Evolutionary conservation across 495 filamentous ascomycete genomes (phyloP), one percentile per base, ranked within the genome.

Genomic region (Chaetomium tenue): DNA sequence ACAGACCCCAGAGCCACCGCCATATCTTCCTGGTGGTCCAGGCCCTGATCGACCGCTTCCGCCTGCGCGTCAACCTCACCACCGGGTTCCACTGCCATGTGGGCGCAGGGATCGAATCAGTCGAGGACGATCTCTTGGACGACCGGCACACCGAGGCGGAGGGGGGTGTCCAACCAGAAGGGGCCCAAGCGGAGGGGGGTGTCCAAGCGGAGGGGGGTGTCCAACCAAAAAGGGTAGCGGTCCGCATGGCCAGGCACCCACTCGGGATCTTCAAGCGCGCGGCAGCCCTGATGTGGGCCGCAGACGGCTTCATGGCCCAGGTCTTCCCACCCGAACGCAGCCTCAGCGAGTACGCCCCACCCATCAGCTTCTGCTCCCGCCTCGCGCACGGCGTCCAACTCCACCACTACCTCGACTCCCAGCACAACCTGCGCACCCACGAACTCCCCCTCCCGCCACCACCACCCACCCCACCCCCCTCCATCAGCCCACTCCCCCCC

Each of bases 201-300:
- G 28, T 30, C 28, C 28, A 30, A 30, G 6, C 28, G 28, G 28
- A 30, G 2, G 28, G 28, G 28, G 2, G 28, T 2, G 28, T n/a
- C n/a, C n/a, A n/a, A n/a, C n/a, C n/a, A n/a, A n/a, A n/a, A n/a
- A n/a, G 28, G 28, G 28, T 6, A 3, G 28, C 28, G 22, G 4
- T n/a, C 4, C 30, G n/a, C 2, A 42, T 28, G 2, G 28, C 18
- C 8, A 58, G 53, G 25, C 55, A 58, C 47, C 11, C 16, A 1
- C 47, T 62, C 15, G 6, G 50, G 12, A 20, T 37, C 26, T 16
- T 63, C 20, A 51, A 56, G 48, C 22, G 60, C 2, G 65, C 65
- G 2, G 65, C 55, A 3, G 65, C 60, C 5, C 44, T 67, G 8
- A 42, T 69, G 7, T 71, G 69, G 69, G 66, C 69, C 0, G 66